These are phyloP conservation scores for Suhomyces yuchorum DNA, from an alignment of 1,139 yeast genomes.

Conservation along the genomic window DNA sequence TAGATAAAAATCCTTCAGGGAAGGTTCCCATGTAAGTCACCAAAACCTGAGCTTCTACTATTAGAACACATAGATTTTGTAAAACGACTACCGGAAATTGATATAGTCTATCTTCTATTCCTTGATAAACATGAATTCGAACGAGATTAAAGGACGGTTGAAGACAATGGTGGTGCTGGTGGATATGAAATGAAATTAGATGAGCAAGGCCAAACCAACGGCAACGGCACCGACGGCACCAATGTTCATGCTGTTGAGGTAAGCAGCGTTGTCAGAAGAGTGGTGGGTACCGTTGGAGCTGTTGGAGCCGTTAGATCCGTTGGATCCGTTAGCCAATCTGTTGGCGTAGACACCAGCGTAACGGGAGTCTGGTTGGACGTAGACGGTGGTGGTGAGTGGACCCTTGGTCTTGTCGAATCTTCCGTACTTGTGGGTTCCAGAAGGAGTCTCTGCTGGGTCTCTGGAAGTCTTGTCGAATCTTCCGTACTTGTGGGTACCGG, in stretches of 20 bases:
- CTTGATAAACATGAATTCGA: constrained; percentile 2
- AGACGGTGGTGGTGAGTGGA: constrained; percentile 27
- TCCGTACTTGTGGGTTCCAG: constrained; percentile 51
- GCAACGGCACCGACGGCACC: constrained; percentile 42
- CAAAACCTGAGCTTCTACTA: constrained; percentile 4
- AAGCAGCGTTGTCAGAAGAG: constrained; percentile 25
- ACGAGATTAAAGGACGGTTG: constrained; percentile 4
- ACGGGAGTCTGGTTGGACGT: constrained; percentile 20
- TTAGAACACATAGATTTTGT: constrained; percentile 1
- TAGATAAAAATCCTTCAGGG: constrained; percentile 6
- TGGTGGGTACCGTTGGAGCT: constrained; percentile 17
- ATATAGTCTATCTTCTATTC: constrained; percentile 9
- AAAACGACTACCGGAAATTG: constrained; percentile 5
- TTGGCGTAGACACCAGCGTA: constrained; percentile 9
- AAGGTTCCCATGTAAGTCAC: constrained; percentile 10
- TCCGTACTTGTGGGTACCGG: constrained; percentile 51
- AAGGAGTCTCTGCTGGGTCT: constrained; percentile 22
- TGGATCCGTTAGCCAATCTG: constrained; percentile 17
- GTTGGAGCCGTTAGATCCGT: constrained; percentile 12
- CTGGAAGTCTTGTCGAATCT: constrained; percentile 38
- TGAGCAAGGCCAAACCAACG: constrained; percentile 35
- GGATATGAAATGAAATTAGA: constrained; percentile 16
- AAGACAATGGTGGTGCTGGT: constrained; percentile 4
- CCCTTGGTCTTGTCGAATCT: constrained; percentile 40
- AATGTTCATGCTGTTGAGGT: constrained; percentile 24